phyloP scores from a whole-genome alignment of 495 filamentous ascomycete species.

The Neurospora sp. region DNA sequence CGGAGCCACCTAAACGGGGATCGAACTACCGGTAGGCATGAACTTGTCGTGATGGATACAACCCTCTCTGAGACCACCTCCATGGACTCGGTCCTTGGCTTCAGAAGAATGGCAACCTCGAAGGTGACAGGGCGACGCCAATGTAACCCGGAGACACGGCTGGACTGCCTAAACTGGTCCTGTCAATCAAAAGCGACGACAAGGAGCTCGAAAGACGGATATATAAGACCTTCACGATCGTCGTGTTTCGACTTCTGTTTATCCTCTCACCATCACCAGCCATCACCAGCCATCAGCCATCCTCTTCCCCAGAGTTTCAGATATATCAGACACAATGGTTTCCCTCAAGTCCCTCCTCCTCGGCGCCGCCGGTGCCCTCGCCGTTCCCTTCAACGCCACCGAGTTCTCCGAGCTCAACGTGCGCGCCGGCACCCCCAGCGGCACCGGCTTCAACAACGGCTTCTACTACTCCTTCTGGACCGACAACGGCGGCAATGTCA shows the following conservation, averaged over 20 bases:
- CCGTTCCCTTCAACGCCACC: constrained; percentile 8
- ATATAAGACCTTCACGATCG: not conserved
- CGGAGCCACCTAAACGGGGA: not conserved
- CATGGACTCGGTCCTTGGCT: not conserved
- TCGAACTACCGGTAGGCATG: not conserved
- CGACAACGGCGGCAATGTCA: constrained; percentile 42
- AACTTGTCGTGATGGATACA: not conserved
- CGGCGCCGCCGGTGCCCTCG: constrained; percentile 5
- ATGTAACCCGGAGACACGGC: not conserved
- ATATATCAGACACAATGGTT: constrained; percentile 7
- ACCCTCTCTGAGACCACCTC: not conserved
- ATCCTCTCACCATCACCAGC: not conserved
- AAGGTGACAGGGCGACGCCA: not conserved
- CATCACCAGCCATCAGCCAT: not conserved
- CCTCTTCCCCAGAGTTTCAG: not conserved
- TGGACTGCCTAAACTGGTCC: not conserved
- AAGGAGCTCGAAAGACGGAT: not conserved
- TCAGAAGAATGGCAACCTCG: not conserved
- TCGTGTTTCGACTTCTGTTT: not conserved
- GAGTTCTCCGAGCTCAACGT: constrained; percentile 19
- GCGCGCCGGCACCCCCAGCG: constrained; percentile 15
- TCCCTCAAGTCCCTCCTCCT: constrained; percentile 11
- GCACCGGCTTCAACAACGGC: constrained; percentile 43
- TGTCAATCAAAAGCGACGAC: not conserved
- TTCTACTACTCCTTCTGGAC: constrained; percentile 57